Percentiles rank a stretch among this genome's conserved stretches.
phyloP scores from a whole-genome alignment of 352 stramenopile genomes.

The Peronospora farinosa region DNA sequence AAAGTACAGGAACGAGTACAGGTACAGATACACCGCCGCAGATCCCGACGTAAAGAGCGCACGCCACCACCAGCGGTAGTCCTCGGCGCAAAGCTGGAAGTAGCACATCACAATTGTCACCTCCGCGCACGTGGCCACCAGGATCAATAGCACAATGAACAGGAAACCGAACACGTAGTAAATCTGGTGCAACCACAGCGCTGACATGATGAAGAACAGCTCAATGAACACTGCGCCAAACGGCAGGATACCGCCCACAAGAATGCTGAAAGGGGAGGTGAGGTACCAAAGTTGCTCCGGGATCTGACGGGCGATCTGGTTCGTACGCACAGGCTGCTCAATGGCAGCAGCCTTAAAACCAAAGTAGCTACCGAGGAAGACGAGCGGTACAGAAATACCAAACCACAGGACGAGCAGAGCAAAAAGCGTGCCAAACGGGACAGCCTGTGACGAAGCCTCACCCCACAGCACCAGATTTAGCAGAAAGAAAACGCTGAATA shows the following conservation, averaged over 20 bases:
- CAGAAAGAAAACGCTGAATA: constrained; percentile 93
- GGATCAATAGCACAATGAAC: constrained; percentile 96
- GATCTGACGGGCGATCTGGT: constrained; percentile 88
- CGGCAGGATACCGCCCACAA: constrained; percentile 96
- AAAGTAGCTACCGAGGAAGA: constrained; percentile 98
- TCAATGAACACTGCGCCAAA: constrained; percentile 99
- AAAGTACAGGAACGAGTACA: constrained; percentile 99
- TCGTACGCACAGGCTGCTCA: constrained; percentile 86
- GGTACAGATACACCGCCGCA: constrained; percentile 95
- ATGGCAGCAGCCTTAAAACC: constrained; percentile 86
- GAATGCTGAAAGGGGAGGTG: constrained; percentile 89
- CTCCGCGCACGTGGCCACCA: constrained; percentile 96
- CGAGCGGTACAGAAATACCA: constrained; percentile 95
- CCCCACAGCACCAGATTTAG: constrained; percentile 94
- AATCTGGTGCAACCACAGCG: constrained; percentile 98
- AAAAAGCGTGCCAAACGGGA: constrained; percentile 96
- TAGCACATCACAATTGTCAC: constrained; percentile 99
- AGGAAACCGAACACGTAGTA: constrained; percentile 99
- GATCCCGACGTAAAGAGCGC: constrained; percentile 95
- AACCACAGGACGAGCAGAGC: constrained; percentile 97
- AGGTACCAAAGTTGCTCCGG: constrained; percentile 95
- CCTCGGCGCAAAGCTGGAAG: constrained; percentile 98
- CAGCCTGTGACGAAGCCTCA: constrained; percentile 79
- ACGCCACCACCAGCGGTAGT: constrained; percentile 98
- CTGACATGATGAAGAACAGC: constrained; percentile 99